These are phyloP conservation scores for Simmondsia chinensis DNA, from an alignment of 148 eudicot genomes.

Conservation along the genomic window DNA sequence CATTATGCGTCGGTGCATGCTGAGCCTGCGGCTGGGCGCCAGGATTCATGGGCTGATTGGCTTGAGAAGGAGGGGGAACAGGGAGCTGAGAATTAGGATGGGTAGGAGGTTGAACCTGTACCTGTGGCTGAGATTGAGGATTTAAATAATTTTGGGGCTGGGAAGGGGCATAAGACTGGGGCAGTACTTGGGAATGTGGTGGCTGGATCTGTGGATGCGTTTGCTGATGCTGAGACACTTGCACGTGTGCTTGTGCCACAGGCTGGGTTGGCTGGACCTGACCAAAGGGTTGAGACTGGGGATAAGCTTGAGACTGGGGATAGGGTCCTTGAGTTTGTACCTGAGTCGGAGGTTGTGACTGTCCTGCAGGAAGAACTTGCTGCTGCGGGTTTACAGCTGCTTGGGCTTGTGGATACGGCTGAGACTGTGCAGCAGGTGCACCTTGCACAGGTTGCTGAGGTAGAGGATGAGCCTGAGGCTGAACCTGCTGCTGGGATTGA, in stretches of 20 bases:
- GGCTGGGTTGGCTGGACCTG: conserved; percentile 27
- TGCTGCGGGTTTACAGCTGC: conserved; percentile 13
- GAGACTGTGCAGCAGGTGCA: conserved; percentile 13
- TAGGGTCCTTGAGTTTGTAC: conserved; percentile 35
- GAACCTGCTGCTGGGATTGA: conserved; percentile 20
- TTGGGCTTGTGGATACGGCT: conserved; percentile 16
- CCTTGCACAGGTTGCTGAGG: conserved; percentile 19
- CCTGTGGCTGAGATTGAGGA: conserved; percentile 32
- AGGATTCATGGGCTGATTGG: conserved; percentile 17
- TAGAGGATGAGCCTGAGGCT: conserved; percentile 27
- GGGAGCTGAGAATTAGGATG: conserved; percentile 19
- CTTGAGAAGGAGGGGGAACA: conserved; percentile 29
- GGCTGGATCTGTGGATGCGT: conserved; percentile 30
- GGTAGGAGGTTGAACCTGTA: conserved; percentile 17
- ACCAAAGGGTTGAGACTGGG: conserved; percentile 27
- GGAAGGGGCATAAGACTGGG: too few relatives aligned
- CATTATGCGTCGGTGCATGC: conserved; percentile 17
- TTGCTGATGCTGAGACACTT: conserved; percentile 30
- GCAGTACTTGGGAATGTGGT: conserved; percentile 24
- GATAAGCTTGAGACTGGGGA: conserved; percentile 26
- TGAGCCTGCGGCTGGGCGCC: conserved; percentile 34
- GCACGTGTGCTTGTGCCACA: conserved; percentile 28
- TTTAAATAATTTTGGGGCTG: conserved; percentile 31
- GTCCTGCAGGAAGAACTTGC: conserved; percentile 23
- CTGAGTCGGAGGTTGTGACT: conserved; percentile 30